A percentile compares a stretch with the other conserved stretches of the same genome.
These are phyloP conservation scores for Trichoderma breve DNA, from an alignment of 2,329 filamentous ascomycete species.

Conservation along the genomic window DNA sequence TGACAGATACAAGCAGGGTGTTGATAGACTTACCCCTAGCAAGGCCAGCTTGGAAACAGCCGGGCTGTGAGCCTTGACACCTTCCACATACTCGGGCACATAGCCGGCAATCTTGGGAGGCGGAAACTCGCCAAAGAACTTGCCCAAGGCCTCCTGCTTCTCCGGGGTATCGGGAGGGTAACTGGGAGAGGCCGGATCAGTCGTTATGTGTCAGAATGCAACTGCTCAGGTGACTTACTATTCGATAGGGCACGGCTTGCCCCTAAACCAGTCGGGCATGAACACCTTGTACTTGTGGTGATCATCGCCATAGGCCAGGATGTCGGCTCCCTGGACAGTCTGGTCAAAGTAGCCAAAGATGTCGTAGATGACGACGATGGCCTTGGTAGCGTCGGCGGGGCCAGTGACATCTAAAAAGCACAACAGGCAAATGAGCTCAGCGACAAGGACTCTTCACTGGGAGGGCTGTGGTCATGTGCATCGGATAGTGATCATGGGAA, in stretches of 20 bases:
- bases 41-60: slow-evolving; percentile 59
- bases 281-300: slow-evolving; percentile 76
- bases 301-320: slow-evolving; percentile 53
- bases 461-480: not conserved
- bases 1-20: not conserved
- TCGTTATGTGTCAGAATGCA: not conserved
- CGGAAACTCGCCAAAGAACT: slow-evolving; percentile 56
- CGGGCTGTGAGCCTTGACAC: slow-evolving; percentile 51
- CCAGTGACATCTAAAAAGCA: slow-evolving; percentile 44
- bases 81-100: slow-evolving; percentile 55
- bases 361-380: slow-evolving; percentile 62
- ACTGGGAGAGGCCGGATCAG: slow-evolving; percentile 33
- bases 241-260: slow-evolving; percentile 59
- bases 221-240: slow-evolving; percentile 34
- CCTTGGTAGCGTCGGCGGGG: slow-evolving; percentile 51
- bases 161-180: slow-evolving; percentile 64
- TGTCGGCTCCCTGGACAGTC: slow-evolving; percentile 69
- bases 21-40: slow-evolving; percentile 52
- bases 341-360: slow-evolving; percentile 71
- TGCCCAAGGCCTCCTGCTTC: slow-evolving; percentile 57
- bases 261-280: slow-evolving; percentile 89
- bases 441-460: not conserved
- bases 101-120: slow-evolving; percentile 47
- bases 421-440: not conserved
- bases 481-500: not conserved